These are phyloP conservation scores for Xylaria bambusicola DNA, from an alignment of 495 filamentous ascomycete genomes.

Conservation along the genomic window DNA sequence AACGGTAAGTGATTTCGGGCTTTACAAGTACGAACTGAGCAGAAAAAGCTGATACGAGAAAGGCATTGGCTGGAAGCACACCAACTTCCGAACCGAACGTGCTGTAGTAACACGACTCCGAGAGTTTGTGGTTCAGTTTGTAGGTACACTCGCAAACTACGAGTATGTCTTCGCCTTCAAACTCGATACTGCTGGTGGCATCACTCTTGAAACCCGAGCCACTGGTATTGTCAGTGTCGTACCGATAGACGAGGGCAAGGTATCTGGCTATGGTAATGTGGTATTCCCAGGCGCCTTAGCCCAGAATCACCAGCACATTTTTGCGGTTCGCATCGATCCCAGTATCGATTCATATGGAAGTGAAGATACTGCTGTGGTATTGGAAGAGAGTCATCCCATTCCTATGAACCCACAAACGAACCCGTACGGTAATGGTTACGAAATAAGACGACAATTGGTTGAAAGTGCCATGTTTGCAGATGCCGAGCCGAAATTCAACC, in stretches of 20 bases:
- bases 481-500: slow-evolving; percentile 61
- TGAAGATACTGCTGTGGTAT: slow-evolving; percentile 71
- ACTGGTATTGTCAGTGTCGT: slow-evolving; percentile 86
- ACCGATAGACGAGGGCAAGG: slow-evolving; percentile 70
- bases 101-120: slow-evolving; percentile 67
- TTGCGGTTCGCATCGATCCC: slow-evolving; percentile 84
- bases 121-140: slow-evolving; percentile 75
- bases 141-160: slow-evolving; percentile 79
- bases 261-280: slow-evolving; percentile 73
- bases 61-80: slow-evolving; percentile 81
- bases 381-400: slow-evolving; percentile 60
- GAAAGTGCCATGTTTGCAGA: slow-evolving; percentile 63
- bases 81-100: slow-evolving; percentile 72
- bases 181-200: slow-evolving; percentile 81
- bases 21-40: neutral
- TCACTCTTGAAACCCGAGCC: slow-evolving; percentile 78
- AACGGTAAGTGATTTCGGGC: slow-evolving; percentile 20
- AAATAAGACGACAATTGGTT: slow-evolving; percentile 41
- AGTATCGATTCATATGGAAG: slow-evolving; percentile 75
- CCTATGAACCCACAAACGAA: slow-evolving; percentile 64
- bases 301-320: slow-evolving; percentile 82
- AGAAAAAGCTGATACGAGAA: slow-evolving; percentile 47
- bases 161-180: slow-evolving; percentile 84
- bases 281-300: slow-evolving; percentile 84
- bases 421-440: slow-evolving; percentile 78